phyloP scores from a whole-genome alignment of 495 filamentous ascomycete genomes.

The Hypoxylon lienhwacheense region DNA sequence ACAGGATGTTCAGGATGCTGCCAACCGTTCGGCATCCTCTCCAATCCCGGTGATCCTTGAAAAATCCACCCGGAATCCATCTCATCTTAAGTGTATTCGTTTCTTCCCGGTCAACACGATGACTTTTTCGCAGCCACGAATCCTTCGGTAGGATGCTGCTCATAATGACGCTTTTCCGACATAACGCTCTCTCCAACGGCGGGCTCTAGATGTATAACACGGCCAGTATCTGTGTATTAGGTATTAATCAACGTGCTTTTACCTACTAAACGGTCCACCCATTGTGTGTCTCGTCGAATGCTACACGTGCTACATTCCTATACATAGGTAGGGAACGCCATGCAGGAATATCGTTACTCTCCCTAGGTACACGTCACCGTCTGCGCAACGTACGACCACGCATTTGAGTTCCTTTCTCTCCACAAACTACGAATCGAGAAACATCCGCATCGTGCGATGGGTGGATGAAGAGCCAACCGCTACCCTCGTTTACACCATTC shows the following conservation, averaged over 20 bases:
- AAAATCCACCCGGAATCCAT: conserved; percentile 8
- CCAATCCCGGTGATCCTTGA: conserved; percentile 6
- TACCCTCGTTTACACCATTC: conserved; percentile 2
- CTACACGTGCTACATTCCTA: background rate
- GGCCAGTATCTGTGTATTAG: no score
- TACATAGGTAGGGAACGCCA: background rate
- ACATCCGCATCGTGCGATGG: conserved; percentile 5
- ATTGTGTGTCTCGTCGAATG: no score
- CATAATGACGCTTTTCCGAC: background rate
- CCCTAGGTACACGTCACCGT: background rate
- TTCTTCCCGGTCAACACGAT: conserved; percentile 1
- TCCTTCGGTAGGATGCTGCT: conserved; percentile 6
- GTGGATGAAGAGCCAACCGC: conserved; percentile 3
- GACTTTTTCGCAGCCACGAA: conserved; percentile 3
- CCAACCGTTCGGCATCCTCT: conserved; percentile 10
- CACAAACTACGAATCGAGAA: background rate
- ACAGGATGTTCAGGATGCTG: conserved; percentile 22
- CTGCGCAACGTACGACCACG: background rate
- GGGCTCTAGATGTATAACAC: no score
- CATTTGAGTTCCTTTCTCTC: background rate
- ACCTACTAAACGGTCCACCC: no score
- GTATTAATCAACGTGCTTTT: no score
- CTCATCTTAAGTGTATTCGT: conserved; percentile 7
- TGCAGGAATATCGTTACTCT: background rate
- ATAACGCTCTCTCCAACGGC: conserved; percentile 4